Evolutionary conservation across 352 stramenopile genomes (phyloP), one percentile per base, ranked within the genome.

Genomic region (Thalassiosira hispida): DNA sequence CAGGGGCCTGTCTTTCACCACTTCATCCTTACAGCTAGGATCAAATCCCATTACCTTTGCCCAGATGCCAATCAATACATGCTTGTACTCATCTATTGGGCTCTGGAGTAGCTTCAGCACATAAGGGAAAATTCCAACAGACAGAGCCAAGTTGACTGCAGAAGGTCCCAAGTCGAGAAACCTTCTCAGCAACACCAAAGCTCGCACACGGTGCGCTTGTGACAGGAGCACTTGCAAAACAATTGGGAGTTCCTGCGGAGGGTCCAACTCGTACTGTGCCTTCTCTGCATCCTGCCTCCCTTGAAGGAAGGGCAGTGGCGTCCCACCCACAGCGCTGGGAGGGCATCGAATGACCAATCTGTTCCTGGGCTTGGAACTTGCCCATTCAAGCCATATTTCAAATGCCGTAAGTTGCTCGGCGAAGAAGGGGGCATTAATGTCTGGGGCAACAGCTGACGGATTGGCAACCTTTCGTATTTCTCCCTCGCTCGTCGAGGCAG

Each of bases 301-400:
- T 14, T 70, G 55, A 22, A 85, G 67, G 52, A 81, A 85, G 31
- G 78, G 61, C 20, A 85, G 33, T n/a, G 73, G 66, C 11, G 73
- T 86, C 1, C 61, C 72, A 18, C 77, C 69, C 23, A 81, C 61
- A 5, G 61, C 49, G 55, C 46, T 79, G n/a, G 74, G 77, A 55
- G 69, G 66, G 46, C 59, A 79, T 38, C 70, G 47, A 25, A 85
- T 76, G 0, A 80, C 33, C 1, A 87, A 60, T 42, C 81, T 78
- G 23, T 73, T 69, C 29, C 65, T 72, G 1, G 63, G 49, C 56
- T 82, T 84, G 47, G 71, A 31, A 53, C 73, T 85, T 70, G 96
- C 96, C 87, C 98, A 99, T 66, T 98, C 94, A 1, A 99, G 83
- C 97, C 97, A 99, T 3, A 99, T 94, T 86, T 99, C 96, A 83